Conservation (phyloP, 164 flowering plant genomes). For the Umbilicus rupestris region DNA sequence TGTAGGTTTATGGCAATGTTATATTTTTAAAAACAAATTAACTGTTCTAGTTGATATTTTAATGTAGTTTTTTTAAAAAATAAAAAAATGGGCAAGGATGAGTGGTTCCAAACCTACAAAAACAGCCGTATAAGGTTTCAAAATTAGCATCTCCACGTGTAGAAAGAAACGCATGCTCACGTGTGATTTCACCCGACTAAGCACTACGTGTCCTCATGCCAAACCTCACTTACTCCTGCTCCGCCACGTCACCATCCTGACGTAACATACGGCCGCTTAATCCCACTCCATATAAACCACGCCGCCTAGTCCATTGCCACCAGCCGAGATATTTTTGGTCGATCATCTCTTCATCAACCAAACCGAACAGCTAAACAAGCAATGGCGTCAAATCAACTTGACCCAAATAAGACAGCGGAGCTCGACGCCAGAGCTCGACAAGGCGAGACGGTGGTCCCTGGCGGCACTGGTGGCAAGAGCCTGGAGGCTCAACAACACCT, state of each 20-base stretch:
- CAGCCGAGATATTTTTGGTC: too few species aligned
- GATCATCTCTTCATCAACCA: too few species aligned
- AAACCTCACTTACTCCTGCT: neutral
- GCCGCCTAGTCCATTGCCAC: too few species aligned
- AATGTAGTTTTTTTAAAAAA: too few species aligned
- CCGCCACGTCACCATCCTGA: conserved; percentile 2
- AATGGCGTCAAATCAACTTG: neutral
- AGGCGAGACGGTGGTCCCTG: conserved; percentile 12
- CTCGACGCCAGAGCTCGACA: conserved; percentile 11
- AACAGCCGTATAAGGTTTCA: too few species aligned
- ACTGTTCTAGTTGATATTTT: too few species aligned
- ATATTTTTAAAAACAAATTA: too few species aligned
- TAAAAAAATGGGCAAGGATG: too few species aligned
- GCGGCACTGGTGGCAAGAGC: conserved; percentile 10
- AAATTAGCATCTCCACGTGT: too few species aligned
- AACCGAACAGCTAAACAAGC: neutral
- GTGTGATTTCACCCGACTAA: neutral
- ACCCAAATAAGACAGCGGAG: conserved; percentile 1
- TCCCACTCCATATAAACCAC: neutral
- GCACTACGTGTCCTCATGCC: neutral
- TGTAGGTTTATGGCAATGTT: too few species aligned
- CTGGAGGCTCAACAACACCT: conserved; percentile 9
- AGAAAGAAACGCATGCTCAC: neutral
- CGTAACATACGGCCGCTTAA: neutral
- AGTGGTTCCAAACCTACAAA: too few species aligned